Evolutionary conservation across 352 stramenopile genomes (phyloP).

Genomic region (Globisporangium orthogonon): DNA sequence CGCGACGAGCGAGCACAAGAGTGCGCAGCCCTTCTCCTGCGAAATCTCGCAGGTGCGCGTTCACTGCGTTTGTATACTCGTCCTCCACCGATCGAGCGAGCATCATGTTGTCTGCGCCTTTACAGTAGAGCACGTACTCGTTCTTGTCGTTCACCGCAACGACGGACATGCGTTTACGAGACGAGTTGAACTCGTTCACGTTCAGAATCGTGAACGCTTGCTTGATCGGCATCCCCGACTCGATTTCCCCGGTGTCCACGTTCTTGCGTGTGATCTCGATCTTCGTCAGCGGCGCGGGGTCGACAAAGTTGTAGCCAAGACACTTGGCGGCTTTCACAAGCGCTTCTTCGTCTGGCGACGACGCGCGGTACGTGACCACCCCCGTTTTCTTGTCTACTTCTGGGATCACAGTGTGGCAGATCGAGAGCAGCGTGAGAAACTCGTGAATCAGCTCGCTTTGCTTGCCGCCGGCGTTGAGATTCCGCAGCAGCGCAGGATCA

Average conservation of each 20-base stretch:
- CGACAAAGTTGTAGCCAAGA: slow-evolving; percentile 79
- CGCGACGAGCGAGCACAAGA: slow-evolving; percentile 71
- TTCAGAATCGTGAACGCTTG: slow-evolving; percentile 63
- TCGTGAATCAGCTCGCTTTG: too few species aligned
- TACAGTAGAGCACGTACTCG: slow-evolving; percentile 56
- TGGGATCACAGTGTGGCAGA: slow-evolving; percentile 76
- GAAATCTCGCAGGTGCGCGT: slow-evolving; percentile 66
- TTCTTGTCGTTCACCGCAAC: slow-evolving; percentile 66
- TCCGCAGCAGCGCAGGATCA: slow-evolving; percentile 43
- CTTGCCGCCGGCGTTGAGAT: slow-evolving; percentile 13
- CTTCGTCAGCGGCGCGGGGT: slow-evolving; percentile 46
- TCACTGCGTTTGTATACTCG: slow-evolving; percentile 21
- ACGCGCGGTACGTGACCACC: slow-evolving; percentile 74
- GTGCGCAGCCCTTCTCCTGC: slow-evolving; percentile 81
- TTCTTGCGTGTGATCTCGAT: slow-evolving; percentile 46
- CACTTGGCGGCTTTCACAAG: slow-evolving; percentile 87
- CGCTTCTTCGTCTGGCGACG: slow-evolving; percentile 90
- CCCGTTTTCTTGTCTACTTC: slow-evolving; percentile 47
- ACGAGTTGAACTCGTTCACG: slow-evolving; percentile 86
- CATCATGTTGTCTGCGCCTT: slow-evolving; percentile 85
- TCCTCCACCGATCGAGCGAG: slow-evolving; percentile 42
- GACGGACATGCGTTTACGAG: slow-evolving; percentile 98
- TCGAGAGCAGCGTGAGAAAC: slow-evolving; percentile 62
- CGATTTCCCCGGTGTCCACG: too few species aligned
- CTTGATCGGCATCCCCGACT: slow-evolving; percentile 9